Evolutionary conservation across 768 basidiomycete genomes (phyloP).

Genomic region (Paxillus ammoniavirescens): DNA sequence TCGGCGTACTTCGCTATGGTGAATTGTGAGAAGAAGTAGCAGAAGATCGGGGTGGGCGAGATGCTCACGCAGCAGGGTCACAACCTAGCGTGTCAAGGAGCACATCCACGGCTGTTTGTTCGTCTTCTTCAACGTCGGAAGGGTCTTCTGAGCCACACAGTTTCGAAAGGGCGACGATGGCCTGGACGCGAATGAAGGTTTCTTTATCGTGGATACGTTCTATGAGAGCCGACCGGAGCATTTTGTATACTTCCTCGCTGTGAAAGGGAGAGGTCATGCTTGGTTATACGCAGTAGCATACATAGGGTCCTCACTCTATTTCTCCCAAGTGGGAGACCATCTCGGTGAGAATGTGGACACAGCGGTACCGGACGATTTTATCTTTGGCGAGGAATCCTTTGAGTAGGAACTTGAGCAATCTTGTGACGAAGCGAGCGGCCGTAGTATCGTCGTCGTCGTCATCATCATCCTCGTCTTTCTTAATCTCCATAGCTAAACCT

Average conservation of each 20-base stretch:
- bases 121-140: conserved; percentile 49
- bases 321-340: conserved; percentile 80
- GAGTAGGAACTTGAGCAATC: conserved; percentile 69
- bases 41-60: not conserved
- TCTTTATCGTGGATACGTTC: conserved; percentile 83
- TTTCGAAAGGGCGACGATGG: conserved; percentile 75
- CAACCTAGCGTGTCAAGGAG: conserved; percentile 64
- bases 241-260: conserved; percentile 75
- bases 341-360: conserved; percentile 71
- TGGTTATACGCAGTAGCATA: not conserved
- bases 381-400: conserved; percentile 84
- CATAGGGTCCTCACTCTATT: conserved; percentile 65
- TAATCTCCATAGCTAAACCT: conserved; percentile 36
- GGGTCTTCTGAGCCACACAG: conserved; percentile 70
- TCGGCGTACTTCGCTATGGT: conserved; percentile 79
- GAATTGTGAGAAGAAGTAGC: not conserved
- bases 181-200: conserved; percentile 69
- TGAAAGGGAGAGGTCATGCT: not conserved
- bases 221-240: conserved; percentile 61
- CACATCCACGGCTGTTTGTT: conserved; percentile 49
- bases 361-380: conserved; percentile 81
- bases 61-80: conserved; percentile 74
- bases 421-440: conserved; percentile 63
- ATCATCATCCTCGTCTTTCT: conserved; percentile 39
- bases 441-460: conserved; percentile 66